Evolutionary conservation across 257 asterid genomes (phyloP).

Genomic region (Parsonsia alboflavescens): DNA sequence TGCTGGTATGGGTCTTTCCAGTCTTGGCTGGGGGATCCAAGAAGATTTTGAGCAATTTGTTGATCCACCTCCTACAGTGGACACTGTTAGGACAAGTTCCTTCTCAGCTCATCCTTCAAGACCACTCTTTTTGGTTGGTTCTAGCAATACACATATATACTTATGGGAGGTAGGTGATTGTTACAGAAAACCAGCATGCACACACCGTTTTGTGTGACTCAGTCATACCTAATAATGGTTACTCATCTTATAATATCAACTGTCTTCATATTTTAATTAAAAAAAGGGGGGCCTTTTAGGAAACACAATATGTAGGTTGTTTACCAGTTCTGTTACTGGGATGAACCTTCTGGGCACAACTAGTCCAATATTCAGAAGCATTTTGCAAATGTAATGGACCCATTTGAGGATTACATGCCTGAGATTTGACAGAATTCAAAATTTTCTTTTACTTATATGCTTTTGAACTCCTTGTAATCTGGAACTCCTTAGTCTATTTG

Average conservation of each 20-base stretch:
- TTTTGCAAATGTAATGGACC: not conserved
- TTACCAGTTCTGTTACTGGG: not conserved
- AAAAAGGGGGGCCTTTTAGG: conserved; percentile 7
- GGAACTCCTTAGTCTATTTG: not conserved
- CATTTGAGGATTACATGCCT: not conserved
- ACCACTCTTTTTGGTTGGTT: conserved; percentile 94
- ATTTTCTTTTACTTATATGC: not conserved
- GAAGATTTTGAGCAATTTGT: conserved; percentile 79
- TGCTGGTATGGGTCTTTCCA: conserved; percentile 53
- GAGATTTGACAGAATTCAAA: not conserved
- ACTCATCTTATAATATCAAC: not conserved
- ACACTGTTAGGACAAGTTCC: conserved; percentile 68
- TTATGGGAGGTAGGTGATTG: conserved; percentile 78
- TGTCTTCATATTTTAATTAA: not conserved
- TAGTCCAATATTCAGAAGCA: not conserved
- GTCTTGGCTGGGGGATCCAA: conserved; percentile 88
- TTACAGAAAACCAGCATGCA: not conserved
- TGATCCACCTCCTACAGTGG: conserved; percentile 82
- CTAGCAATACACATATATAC: conserved; percentile 84
- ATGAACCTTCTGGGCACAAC: conserved; percentile 2
- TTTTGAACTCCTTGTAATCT: not conserved
- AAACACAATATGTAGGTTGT: not conserved
- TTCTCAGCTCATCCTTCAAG: conserved; percentile 88
- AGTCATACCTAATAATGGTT: not conserved
- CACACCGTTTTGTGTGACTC: not conserved